These are phyloP conservation scores for Trematosphaeria pertusa DNA, from an alignment of 2,329 filamentous ascomycete genomes.

Conservation along the genomic window DNA sequence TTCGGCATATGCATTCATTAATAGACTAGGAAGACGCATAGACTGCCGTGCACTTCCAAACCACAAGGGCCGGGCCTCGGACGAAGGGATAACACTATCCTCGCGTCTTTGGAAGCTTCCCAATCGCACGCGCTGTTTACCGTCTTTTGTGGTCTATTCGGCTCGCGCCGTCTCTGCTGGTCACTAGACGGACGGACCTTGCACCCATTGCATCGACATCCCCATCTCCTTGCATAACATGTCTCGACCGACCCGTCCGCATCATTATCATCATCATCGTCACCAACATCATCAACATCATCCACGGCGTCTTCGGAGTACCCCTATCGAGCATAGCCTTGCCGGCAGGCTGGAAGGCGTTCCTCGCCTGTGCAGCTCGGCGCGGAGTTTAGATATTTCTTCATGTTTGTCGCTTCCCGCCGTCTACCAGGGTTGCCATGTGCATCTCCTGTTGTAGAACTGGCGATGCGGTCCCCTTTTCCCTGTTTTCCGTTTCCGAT, in stretches of 20 bases:
- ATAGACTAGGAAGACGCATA: slow-evolving; percentile 11
- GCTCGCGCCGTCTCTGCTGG: slow-evolving; percentile 41
- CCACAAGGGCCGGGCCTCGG: background rate
- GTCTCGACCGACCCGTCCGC: slow-evolving; percentile 18
- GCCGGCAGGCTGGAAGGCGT: slow-evolving; percentile 7
- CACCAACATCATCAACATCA: no score
- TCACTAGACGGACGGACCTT: slow-evolving; percentile 34
- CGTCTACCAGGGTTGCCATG: slow-evolving; percentile 1
- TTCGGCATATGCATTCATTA: slow-evolving; percentile 35
- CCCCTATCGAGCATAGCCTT: slow-evolving; percentile 16
- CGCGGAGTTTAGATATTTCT: slow-evolving; percentile 8
- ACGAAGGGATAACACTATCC: no score
- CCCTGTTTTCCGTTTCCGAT: slow-evolving; percentile 8
- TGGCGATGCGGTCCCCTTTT: slow-evolving; percentile 5
- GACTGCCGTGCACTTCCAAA: slow-evolving; percentile 7
- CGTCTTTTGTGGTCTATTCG: slow-evolving; percentile 12
- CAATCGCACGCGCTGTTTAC: slow-evolving; percentile 11
- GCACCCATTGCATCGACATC: slow-evolving; percentile 31
- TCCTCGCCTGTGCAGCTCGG: slow-evolving; percentile 5
- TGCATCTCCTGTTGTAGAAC: slow-evolving; percentile 5
- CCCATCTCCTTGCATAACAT: slow-evolving; percentile 43
- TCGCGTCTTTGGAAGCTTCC: background rate
- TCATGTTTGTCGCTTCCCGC: slow-evolving; percentile 5
- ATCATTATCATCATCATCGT: no score
- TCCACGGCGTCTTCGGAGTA: slow-evolving; percentile 27